Evolutionary conservation across 129 eudicot genomes (phyloP).

Genomic region (Centaurea solstitialis): DNA sequence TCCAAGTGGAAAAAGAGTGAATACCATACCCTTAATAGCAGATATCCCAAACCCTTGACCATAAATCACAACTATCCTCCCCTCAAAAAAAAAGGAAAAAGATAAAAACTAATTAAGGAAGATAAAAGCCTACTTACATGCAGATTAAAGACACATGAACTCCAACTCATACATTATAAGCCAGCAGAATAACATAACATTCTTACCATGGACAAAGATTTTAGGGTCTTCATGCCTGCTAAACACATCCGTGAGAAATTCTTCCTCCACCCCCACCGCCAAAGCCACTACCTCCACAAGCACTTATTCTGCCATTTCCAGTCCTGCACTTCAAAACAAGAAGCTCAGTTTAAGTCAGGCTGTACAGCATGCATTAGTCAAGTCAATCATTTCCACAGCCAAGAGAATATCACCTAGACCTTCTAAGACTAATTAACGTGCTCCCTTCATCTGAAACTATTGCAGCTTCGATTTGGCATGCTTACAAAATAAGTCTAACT

Average conservation of each 20-base stretch:
- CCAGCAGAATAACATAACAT: constrained; percentile 3
- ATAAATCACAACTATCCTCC: too few relatives aligned
- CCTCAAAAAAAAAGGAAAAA: too few relatives aligned
- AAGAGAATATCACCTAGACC: not conserved
- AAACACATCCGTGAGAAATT: constrained; percentile 81
- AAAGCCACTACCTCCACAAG: constrained; percentile 85
- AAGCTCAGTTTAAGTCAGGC: constrained; percentile 24
- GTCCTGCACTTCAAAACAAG: constrained; percentile 58
- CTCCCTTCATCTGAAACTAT: not conserved
- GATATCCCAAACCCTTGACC: not conserved
- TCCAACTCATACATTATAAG: not conserved
- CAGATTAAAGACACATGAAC: not conserved
- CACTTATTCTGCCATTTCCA: constrained; percentile 81
- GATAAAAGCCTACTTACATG: not conserved
- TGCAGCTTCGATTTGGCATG: not conserved
- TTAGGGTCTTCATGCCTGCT: constrained; percentile 92
- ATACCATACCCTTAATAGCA: not conserved
- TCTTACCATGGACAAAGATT: constrained; percentile 69
- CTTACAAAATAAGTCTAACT: not conserved
- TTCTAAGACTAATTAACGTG: not conserved
- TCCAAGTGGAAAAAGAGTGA: not conserved
- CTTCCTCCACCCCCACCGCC: constrained; percentile 98
- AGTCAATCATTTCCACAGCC: not conserved
- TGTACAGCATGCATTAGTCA: not conserved
- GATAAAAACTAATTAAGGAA: not conserved